A percentile compares a stretch with the other conserved stretches of the same genome.
phyloP scores from a whole-genome alignment of 2,329 filamentous ascomycete genomes.

The Cladosporium halotolerans region DNA sequence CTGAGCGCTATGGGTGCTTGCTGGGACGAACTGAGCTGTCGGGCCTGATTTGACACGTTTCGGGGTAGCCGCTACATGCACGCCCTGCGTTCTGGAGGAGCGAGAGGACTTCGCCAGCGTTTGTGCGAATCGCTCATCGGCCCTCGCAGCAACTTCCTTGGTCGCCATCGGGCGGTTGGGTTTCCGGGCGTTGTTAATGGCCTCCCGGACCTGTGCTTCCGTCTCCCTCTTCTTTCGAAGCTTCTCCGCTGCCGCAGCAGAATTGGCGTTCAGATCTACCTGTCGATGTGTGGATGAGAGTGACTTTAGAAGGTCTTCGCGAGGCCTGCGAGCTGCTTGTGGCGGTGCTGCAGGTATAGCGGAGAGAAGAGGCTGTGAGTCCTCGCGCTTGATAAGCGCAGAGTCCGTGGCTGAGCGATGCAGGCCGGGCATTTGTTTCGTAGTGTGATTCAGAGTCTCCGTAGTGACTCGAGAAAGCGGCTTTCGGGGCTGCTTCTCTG shows the following conservation, averaged over 20 bases:
- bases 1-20: not conserved
- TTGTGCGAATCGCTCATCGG: conserved; percentile 50
- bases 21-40: conserved; percentile 1
- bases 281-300: conserved; percentile 38
- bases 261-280: conserved; percentile 49
- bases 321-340: not conserved
- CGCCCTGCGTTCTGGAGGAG: not conserved
- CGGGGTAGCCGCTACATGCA: conserved; percentile 6
- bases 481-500: conserved; percentile 38
- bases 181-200: conserved; percentile 67
- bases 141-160: conserved; percentile 60
- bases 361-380: conserved; percentile 37
- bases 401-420: conserved; percentile 60
- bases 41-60: not conserved
- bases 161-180: conserved; percentile 67
- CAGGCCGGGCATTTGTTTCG: conserved; percentile 53
- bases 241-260: conserved; percentile 50
- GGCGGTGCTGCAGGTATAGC: conserved; percentile 36
- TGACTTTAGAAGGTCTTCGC: conserved; percentile 7
- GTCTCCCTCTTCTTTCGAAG: conserved; percentile 60
- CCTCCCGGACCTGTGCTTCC: conserved; percentile 65
- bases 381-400: conserved; percentile 61
- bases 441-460: conserved; percentile 47
- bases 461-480: conserved; percentile 58
- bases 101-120: conserved; percentile 10